phyloP scores from a whole-genome alignment of 2,329 filamentous ascomycete species.

The Onygenales sp. region DNA sequence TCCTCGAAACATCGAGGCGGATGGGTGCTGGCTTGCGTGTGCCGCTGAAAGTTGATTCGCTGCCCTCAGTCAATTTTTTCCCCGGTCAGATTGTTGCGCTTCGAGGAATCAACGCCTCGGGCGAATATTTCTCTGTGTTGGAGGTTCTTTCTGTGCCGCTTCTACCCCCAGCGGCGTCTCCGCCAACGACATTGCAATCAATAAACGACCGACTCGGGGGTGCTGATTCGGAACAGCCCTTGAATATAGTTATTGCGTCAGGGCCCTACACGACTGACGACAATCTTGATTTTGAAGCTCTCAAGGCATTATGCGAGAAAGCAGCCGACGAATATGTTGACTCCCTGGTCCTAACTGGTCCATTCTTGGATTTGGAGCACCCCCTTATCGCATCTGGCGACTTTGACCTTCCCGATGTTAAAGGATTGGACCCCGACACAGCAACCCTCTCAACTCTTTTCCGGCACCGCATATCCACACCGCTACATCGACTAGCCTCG shows the following conservation, averaged over 20 bases:
- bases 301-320: slow-evolving; percentile 70
- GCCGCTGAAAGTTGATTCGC: slow-evolving; percentile 62
- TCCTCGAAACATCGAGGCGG: slow-evolving; percentile 78
- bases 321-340: slow-evolving; percentile 69
- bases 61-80: slow-evolving; percentile 73
- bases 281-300: slow-evolving; percentile 80
- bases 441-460: slow-evolving; percentile 77
- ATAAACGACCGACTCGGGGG: slow-evolving; percentile 61
- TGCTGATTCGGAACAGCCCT: slow-evolving; percentile 53
- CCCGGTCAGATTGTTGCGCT: slow-evolving; percentile 90
- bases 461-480: slow-evolving; percentile 64
- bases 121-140: slow-evolving; percentile 69
- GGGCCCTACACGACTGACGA: slow-evolving; percentile 91
- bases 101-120: slow-evolving; percentile 76
- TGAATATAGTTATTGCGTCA: slow-evolving; percentile 68
- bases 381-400: slow-evolving; percentile 74
- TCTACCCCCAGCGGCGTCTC: slow-evolving; percentile 64
- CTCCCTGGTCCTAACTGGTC: slow-evolving; percentile 68
- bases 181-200: slow-evolving; percentile 53
- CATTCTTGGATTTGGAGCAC: slow-evolving; percentile 87
- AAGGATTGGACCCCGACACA: slow-evolving; percentile 61
- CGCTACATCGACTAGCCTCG: slow-evolving; percentile 59
- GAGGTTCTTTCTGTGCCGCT: slow-evolving; percentile 68
- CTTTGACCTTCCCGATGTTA: slow-evolving; percentile 63
- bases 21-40: slow-evolving; percentile 75